These are phyloP conservation scores for Beauveria asiatica DNA, from an alignment of 2,329 filamentous ascomycete genomes.

Conservation along the genomic window DNA sequence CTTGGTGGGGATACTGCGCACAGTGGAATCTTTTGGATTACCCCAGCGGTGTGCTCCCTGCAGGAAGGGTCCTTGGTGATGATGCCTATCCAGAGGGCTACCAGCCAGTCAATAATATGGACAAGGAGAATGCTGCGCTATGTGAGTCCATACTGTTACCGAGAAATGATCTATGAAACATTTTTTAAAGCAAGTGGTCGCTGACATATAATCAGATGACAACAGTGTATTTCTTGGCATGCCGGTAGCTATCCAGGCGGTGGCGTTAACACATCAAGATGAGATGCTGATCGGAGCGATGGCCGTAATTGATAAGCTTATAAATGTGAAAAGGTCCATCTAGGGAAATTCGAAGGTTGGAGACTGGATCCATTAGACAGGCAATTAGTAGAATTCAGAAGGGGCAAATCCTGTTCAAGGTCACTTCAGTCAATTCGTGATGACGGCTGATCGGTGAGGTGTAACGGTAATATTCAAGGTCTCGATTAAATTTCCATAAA, in stretches of 20 bases:
- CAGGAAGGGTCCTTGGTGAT: slow-evolving; percentile 9
- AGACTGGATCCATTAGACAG: too few species aligned
- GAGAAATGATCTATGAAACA: neutral
- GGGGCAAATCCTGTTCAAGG: too few species aligned
- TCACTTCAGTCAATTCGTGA: too few species aligned
- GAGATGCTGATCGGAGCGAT: slow-evolving; percentile 15
- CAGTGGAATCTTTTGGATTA: slow-evolving; percentile 61
- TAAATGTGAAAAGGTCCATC: neutral
- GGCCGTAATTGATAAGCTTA: slow-evolving; percentile 12
- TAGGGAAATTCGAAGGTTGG: too few species aligned
- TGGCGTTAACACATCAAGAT: slow-evolving; percentile 14
- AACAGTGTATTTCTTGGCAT: slow-evolving; percentile 13
- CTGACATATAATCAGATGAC: slow-evolving; percentile 10
- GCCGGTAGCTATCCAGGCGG: slow-evolving; percentile 15
- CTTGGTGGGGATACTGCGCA: slow-evolving; percentile 53
- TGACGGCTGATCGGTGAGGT: too few species aligned
- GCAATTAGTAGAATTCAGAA: too few species aligned
- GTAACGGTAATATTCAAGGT: too few species aligned
- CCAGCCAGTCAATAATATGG: slow-evolving; percentile 12
- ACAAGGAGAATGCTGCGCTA: slow-evolving; percentile 13
- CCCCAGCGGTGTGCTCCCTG: slow-evolving; percentile 28
- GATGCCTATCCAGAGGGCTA: slow-evolving; percentile 13
- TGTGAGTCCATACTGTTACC: slow-evolving; percentile 10
- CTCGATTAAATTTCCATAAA: too few species aligned
- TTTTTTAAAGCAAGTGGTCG: neutral